Evolutionary conservation across 306 rosid species (phyloP), one percentile per base, ranked within the genome.

Genomic region (Herpetospermum pedunculosum): DNA sequence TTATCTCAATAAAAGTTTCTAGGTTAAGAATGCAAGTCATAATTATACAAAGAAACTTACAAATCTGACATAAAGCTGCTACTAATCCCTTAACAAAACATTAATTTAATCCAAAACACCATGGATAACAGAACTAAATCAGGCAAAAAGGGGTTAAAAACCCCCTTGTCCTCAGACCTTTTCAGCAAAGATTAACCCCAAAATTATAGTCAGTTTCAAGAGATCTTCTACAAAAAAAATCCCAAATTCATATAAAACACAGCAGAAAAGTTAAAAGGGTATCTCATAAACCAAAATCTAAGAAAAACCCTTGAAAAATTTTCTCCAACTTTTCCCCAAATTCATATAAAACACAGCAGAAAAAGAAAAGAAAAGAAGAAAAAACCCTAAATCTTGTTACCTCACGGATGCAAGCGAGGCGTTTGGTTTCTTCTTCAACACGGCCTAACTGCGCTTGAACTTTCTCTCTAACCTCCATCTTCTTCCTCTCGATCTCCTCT

Each of bases 401-500:
- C 98, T 91, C 97, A 35, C 98, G 97, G 80, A 93, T 90, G 25
- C 81, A 76, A 35, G 98, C 97, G 64, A 93, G 88, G 53, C 97
- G 97, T 80, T 93, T 93, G 68, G 94, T 90, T 86, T 93, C 98
- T 88, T 93, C 98, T 46, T 93, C 97, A 10, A 90, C 98, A 0
- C 97, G 89, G 80, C 97, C 98, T 32, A 93, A 70, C 79, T 93
- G 98, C 0, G 86, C 90, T 73, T 93, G 97, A 76, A 93, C 97
- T 48, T 89, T 90, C 19, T 93, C 98, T 59, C 97, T 74, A 4
- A 93, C 97, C 84, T 93, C 98, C 94, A 93, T 74, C 84, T 89
- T 90, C 94, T 86, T 93, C 90, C 83, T 81, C 78, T 93, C 98
- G 80, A 93, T 93, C 85, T 93, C 98, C 72, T 93, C 98, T 77